Evolutionary conservation across 208 protist species (phyloP).

Genomic region (Herpetomonas samuelpessoai): DNA sequence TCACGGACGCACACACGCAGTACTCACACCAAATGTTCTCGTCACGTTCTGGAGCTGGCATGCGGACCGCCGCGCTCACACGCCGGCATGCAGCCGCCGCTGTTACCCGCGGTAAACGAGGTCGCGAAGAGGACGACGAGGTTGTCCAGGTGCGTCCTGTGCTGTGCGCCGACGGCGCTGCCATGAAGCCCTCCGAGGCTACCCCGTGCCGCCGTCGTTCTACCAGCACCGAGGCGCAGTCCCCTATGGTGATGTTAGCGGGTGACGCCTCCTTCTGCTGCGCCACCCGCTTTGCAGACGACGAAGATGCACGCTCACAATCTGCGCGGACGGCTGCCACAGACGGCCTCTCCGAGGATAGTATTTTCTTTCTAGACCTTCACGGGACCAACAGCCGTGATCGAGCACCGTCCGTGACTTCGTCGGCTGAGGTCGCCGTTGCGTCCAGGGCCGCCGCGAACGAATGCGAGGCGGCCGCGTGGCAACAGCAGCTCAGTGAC

Average conservation of each 20-base stretch:
- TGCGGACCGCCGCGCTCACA: no score
- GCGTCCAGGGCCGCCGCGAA: constrained; percentile 6
- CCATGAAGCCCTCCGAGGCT: not conserved
- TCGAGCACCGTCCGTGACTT: not conserved
- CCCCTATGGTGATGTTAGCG: not conserved
- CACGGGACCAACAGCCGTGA: constrained; percentile 1
- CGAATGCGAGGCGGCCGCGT: constrained; percentile 31
- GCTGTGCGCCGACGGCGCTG: not conserved
- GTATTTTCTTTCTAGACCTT: constrained; percentile 34
- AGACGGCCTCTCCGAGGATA: constrained; percentile 42
- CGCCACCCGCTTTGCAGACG: no score
- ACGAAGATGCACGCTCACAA: constrained; percentile 21
- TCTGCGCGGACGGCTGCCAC: constrained; percentile 34
- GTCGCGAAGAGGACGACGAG: no score
- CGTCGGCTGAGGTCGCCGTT: not conserved
- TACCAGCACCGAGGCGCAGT: not conserved
- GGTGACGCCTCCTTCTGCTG: no score
- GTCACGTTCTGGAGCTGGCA: no score
- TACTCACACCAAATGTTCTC: no score
- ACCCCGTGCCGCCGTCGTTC: not conserved
- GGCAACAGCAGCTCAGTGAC: constrained; percentile 38
- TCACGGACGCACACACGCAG: no score
- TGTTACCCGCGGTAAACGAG: no score
- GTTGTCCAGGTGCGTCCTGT: no score
- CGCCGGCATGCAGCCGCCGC: no score